phyloP scores from a whole-genome alignment of 139 green algal species.

The Medakamo hakoo region DNA sequence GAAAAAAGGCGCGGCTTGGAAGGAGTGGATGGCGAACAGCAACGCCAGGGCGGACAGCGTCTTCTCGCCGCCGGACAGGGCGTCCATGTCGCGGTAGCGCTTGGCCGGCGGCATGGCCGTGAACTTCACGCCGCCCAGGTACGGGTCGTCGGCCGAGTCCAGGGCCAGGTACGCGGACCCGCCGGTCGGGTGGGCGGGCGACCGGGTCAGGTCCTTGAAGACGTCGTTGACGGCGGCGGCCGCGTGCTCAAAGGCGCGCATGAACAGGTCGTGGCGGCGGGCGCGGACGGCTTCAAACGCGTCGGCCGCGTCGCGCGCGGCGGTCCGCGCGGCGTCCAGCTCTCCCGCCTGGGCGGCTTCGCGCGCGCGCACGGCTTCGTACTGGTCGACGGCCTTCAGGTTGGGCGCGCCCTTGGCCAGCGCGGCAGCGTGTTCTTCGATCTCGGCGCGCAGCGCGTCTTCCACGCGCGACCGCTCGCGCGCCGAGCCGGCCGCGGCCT shows the following conservation, averaged over 20 bases:
- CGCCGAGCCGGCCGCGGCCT: background rate
- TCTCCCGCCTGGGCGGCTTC: constrained; percentile 55
- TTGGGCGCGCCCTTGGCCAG: constrained; percentile 56
- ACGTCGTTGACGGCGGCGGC: constrained; percentile 63
- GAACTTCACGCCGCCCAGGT: constrained; percentile 77
- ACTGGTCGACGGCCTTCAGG: constrained; percentile 85
- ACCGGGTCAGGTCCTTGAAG: constrained; percentile 82
- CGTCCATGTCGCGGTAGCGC: constrained; percentile 94
- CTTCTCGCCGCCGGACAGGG: constrained; percentile 75
- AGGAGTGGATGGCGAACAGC: constrained; percentile 92
- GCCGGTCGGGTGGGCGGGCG: constrained; percentile 50
- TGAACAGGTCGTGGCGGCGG: constrained; percentile 60
- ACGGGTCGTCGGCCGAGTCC: constrained; percentile 74
- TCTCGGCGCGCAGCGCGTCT: constrained; percentile 11
- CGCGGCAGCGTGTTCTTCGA: constrained; percentile 25
- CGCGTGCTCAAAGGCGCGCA: constrained; percentile 72
- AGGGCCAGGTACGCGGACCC: constrained; percentile 69
- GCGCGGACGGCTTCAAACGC: constrained; percentile 54
- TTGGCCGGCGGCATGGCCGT: constrained; percentile 92
- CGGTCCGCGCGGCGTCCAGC: constrained; percentile 41
- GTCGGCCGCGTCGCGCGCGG: constrained; percentile 9
- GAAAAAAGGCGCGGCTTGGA: constrained; percentile 87
- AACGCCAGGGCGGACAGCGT: constrained; percentile 90
- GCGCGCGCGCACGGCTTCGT: constrained; percentile 54
- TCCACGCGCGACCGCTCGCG: constrained; percentile 16